Evolutionary conservation across 805 yeast genomes (phyloP).

Genomic region (Zygosaccharomyces lentus): DNA sequence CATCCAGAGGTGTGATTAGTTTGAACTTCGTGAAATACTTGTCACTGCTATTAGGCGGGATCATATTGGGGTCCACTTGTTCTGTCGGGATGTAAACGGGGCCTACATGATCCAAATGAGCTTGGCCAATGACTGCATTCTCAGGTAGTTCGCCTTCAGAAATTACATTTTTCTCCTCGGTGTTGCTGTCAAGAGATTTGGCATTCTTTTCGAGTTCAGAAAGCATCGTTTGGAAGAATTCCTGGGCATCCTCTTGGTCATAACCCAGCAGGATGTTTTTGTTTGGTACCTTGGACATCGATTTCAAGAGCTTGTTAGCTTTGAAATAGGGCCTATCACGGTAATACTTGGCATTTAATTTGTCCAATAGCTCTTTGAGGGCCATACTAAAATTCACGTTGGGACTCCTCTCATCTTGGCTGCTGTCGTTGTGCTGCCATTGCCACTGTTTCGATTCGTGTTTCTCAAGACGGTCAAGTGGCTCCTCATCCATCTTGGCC

Average conservation of each 20-base stretch:
- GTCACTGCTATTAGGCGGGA: slow-evolving; percentile 21
- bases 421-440: slow-evolving; percentile 9
- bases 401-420: slow-evolving; percentile 15
- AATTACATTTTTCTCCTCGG: slow-evolving; percentile 24
- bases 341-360: slow-evolving; percentile 54
- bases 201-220: slow-evolving; percentile 53
- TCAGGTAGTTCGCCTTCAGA: slow-evolving; percentile 30
- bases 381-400: slow-evolving; percentile 49
- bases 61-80: slow-evolving; percentile 69
- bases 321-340: slow-evolving; percentile 52
- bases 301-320: slow-evolving; percentile 55
- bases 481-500: slow-evolving; percentile 6
- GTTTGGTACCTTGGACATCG: slow-evolving; percentile 74
- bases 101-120: slow-evolving; percentile 55
- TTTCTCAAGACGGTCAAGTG: slow-evolving; percentile 3
- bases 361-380: slow-evolving; percentile 47
- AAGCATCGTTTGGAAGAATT: slow-evolving; percentile 79
- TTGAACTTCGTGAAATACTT: slow-evolving; percentile 49
- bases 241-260: slow-evolving; percentile 96
- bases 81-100: slow-evolving; percentile 65
- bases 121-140: slow-evolving; percentile 39
- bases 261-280: slow-evolving; percentile 75
- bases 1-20: slow-evolving; percentile 86
- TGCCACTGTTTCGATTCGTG: slow-evolving; percentile 16
- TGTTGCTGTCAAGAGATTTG: slow-evolving; percentile 23